Percentiles rank a stretch among this genome's conserved stretches.
Conservation (phyloP, 2,329 filamentous ascomycete species). For the Aureobasidium subglaciale region DNA sequence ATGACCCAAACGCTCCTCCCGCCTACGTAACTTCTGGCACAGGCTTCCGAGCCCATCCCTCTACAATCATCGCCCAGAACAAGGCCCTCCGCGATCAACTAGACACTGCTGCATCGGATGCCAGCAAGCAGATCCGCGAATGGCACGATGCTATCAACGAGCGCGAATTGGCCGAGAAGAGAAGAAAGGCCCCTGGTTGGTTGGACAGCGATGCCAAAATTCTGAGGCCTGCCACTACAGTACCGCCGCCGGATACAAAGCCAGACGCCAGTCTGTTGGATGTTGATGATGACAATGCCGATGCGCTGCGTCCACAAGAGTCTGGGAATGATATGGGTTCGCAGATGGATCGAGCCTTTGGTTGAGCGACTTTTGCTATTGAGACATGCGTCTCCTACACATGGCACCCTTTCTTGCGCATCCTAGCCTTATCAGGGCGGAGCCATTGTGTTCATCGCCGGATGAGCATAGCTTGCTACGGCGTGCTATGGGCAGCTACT, state of each 20-base stretch:
- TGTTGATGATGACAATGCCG: constrained; percentile 16
- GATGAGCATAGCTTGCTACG: too few species aligned
- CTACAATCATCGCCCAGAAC: constrained; percentile 79
- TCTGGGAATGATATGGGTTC: constrained; percentile 27
- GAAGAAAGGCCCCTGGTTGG: constrained; percentile 73
- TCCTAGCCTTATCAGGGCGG: too few species aligned
- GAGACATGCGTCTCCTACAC: not conserved
- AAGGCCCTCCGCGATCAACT: constrained; percentile 71
- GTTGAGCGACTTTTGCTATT: constrained; percentile 18
- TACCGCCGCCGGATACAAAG: constrained; percentile 13
- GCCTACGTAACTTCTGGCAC: constrained; percentile 72
- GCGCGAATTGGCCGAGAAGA: constrained; percentile 70
- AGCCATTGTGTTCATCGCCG: too few species aligned
- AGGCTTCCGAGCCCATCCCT: constrained; percentile 74
- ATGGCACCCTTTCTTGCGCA: too few species aligned
- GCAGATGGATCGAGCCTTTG: constrained; percentile 32
- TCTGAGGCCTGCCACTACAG: constrained; percentile 56
- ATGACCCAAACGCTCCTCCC: constrained; percentile 34
- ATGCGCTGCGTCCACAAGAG: constrained; percentile 19
- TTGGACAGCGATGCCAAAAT: constrained; percentile 66
- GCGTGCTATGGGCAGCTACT: too few species aligned
- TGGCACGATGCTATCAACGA: constrained; percentile 62
- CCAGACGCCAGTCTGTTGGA: constrained; percentile 21
- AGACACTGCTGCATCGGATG: constrained; percentile 59
- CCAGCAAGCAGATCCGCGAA: constrained; percentile 57